phyloP scores from a whole-genome alignment of 2,329 filamentous ascomycete species.

The Diaporthe caulivora region DNA sequence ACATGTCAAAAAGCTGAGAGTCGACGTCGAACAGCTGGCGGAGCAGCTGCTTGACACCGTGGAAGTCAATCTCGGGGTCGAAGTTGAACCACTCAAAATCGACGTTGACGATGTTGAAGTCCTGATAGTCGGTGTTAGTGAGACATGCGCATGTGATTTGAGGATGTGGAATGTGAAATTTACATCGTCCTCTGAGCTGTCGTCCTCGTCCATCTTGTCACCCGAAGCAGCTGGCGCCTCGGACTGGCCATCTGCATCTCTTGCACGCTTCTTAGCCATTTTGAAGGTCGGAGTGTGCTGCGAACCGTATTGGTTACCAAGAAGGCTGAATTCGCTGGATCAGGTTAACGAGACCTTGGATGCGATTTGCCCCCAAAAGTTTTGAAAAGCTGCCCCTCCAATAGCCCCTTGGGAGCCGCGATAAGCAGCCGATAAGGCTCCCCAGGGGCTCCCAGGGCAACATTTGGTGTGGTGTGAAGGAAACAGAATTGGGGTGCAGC shows the following conservation, averaged over 20 bases:
- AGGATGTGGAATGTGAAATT: conserved; percentile 36
- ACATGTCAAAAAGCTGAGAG: conserved; percentile 86
- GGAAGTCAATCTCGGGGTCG: conserved; percentile 89
- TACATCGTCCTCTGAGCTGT: conserved; percentile 67
- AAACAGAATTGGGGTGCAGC: background rate
- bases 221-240: conserved; percentile 43
- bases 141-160: conserved; percentile 22
- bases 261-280: conserved; percentile 54
- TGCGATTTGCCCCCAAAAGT: conserved; percentile 28
- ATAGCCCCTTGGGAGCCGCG: conserved; percentile 23
- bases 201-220: conserved; percentile 56
- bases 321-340: background rate
- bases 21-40: conserved; percentile 95
- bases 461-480: too few species aligned
- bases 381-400: conserved; percentile 36
- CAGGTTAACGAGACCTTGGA: background rate
- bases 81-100: conserved; percentile 99
- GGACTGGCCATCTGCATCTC: conserved; percentile 49
- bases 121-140: conserved; percentile 62
- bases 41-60: conserved; percentile 89
- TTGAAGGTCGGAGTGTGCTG: background rate
- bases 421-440: conserved; percentile 36
- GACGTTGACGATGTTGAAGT: conserved; percentile 92
- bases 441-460: background rate
- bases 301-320: background rate